Conservation (phyloP, 257 asterid species). For the Solanum pinnatisectum region DNA sequence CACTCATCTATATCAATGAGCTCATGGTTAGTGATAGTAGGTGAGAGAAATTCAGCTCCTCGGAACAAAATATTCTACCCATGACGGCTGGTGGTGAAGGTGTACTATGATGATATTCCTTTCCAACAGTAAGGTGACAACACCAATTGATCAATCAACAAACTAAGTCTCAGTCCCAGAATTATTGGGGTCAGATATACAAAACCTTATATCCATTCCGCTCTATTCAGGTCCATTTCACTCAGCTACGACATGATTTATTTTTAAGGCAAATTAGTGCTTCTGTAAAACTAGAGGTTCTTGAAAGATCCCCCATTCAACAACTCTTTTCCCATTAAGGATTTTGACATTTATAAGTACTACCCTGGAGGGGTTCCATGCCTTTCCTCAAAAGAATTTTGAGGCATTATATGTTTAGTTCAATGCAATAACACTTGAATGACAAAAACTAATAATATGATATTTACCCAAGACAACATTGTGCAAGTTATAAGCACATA, state of each 20-base stretch:
- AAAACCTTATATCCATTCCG: background rate
- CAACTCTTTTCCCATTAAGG: background rate
- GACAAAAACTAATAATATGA: background rate
- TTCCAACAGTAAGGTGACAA: background rate
- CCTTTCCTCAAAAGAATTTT: background rate
- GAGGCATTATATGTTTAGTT: background rate
- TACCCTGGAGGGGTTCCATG: background rate
- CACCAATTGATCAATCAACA: background rate
- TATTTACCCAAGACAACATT: background rate
- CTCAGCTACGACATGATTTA: background rate
- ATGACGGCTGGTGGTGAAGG: background rate
- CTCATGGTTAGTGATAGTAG: background rate
- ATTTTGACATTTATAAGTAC: background rate
- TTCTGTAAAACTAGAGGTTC: background rate
- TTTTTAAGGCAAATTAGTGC: background rate
- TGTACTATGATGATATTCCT: background rate
- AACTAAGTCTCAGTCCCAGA: background rate
- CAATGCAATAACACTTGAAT: background rate
- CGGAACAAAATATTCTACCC: background rate
- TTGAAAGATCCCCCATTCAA: background rate
- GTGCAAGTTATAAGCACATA: background rate
- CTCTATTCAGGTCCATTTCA: background rate
- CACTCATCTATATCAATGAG: background rate
- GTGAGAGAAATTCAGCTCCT: background rate
- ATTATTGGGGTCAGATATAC: background rate